These are phyloP conservation scores for Rubroboletus satanas DNA, from an alignment of 768 basidiomycete species.

Conservation along the genomic window DNA sequence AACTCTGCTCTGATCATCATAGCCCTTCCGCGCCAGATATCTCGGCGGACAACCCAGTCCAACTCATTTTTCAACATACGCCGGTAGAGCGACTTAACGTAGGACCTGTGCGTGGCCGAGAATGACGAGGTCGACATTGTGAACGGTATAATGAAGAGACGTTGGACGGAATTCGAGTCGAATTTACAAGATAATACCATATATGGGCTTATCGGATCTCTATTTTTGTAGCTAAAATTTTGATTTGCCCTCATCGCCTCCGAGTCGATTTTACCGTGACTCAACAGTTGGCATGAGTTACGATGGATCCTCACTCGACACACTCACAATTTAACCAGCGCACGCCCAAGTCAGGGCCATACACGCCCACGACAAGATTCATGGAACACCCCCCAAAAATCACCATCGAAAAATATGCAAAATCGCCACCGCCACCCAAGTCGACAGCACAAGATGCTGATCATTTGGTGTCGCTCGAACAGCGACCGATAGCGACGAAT, in stretches of 20 bases:
- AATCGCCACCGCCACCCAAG: constrained; percentile 34
- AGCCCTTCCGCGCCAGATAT: constrained; percentile 83
- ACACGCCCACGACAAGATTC: constrained; percentile 41
- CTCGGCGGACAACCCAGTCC: constrained; percentile 85
- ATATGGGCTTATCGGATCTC: constrained; percentile 7
- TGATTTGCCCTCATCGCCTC: not conserved
- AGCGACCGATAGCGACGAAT: constrained; percentile 72
- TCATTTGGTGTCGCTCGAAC: constrained; percentile 13
- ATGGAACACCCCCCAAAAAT: constrained; percentile 42
- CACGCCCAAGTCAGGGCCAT: constrained; percentile 63
- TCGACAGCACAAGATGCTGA: constrained; percentile 13
- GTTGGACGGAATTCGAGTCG: not conserved
- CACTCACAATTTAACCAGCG: constrained; percentile 73
- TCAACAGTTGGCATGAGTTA: not conserved
- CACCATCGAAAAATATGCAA: constrained; percentile 42
- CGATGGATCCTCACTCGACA: constrained; percentile 77
- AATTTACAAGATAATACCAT: constrained; percentile 16
- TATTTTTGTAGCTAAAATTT: constrained; percentile 1
- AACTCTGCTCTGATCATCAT: constrained; percentile 88
- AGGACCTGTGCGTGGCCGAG: constrained; percentile 69
- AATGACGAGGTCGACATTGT: constrained; percentile 60
- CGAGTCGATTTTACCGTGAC: constrained; percentile 1
- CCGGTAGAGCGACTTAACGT: constrained; percentile 90
- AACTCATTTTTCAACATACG: constrained; percentile 82
- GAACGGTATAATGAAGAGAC: constrained; percentile 5